Conservation (phyloP, 2,329 filamentous ascomycete species). For the Ramularia endophylla region DNA sequence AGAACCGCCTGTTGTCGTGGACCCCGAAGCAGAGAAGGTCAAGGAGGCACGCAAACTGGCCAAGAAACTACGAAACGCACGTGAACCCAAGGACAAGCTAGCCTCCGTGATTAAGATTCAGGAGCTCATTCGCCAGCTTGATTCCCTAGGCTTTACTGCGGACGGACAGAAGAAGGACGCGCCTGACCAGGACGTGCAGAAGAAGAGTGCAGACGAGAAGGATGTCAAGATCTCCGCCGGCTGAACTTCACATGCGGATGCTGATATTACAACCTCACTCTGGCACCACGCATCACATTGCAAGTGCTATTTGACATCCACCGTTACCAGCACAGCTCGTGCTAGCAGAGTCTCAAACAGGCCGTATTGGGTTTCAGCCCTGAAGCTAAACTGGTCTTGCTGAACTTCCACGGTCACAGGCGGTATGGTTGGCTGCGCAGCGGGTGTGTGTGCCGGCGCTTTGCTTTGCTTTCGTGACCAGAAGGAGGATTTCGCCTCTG, state of each 20-base stretch:
- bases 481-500: constrained; percentile 12
- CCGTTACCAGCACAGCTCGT: constrained; percentile 19
- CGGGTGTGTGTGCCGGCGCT: constrained; percentile 3
- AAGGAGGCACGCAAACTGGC: constrained; percentile 88
- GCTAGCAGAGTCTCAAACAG: constrained; percentile 37
- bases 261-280: background rate
- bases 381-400: constrained; percentile 36
- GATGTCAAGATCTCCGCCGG: constrained; percentile 3
- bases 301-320: constrained; percentile 19
- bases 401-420: constrained; percentile 26
- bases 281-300: background rate
- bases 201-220: constrained; percentile 1
- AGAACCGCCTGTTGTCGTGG: constrained; percentile 44
- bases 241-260: constrained; percentile 4
- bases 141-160: constrained; percentile 74
- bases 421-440: constrained; percentile 3
- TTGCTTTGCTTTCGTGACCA: constrained; percentile 19
- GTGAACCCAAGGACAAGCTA: constrained; percentile 83
- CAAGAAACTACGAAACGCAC: constrained; percentile 93
- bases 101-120: constrained; percentile 97
- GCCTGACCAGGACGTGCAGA: background rate
- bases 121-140: constrained; percentile 83
- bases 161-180: constrained; percentile 58
- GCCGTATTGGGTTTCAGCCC: constrained; percentile 40
- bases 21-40: constrained; percentile 72